These are phyloP conservation scores for Ceraceosorus bombacis DNA, from an alignment of 1,284 basidiomycete species.

Conservation along the genomic window DNA sequence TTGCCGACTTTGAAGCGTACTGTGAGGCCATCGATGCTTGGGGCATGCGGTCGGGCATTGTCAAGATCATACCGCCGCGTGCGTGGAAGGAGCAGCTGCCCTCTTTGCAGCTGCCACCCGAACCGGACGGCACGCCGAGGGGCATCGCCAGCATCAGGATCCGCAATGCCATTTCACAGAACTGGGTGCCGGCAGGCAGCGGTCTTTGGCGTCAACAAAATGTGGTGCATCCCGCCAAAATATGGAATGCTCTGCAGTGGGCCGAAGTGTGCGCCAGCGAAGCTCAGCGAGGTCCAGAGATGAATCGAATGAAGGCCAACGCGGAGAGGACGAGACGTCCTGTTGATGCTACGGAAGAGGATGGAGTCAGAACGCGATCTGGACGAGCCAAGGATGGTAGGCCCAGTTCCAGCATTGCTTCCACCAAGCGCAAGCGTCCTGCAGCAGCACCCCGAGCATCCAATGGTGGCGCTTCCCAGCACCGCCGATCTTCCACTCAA, in stretches of 20 bases:
- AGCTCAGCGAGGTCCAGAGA: constrained; percentile 38
- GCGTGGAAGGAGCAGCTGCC: constrained; percentile 43
- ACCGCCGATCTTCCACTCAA: no score
- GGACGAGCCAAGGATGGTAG: constrained; percentile 12
- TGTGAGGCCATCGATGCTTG: constrained; percentile 43
- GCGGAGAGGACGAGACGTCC: constrained; percentile 15
- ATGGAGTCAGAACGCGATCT: constrained; percentile 37
- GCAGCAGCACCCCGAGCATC: neutral
- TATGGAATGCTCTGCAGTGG: constrained; percentile 46
- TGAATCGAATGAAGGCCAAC: constrained; percentile 40
- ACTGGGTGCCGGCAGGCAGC: constrained; percentile 37
- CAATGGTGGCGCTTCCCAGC: no score
- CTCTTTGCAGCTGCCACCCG: constrained; percentile 14
- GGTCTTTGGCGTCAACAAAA: constrained; percentile 47
- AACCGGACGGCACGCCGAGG: constrained; percentile 3
- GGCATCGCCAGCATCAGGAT: constrained; percentile 30
- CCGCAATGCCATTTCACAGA: constrained; percentile 43
- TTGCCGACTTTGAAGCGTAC: constrained; percentile 43
- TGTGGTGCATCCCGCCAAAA: constrained; percentile 36
- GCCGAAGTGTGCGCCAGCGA: constrained; percentile 30
- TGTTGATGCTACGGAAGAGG: constrained; percentile 25
- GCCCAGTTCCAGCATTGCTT: neutral
- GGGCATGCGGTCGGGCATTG: constrained; percentile 46
- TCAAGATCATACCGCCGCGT: constrained; percentile 43
- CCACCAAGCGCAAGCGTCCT: constrained; percentile 9